Evolutionary conservation across 2,329 filamentous ascomycete species (phyloP), one percentile per base, ranked within the genome.

Genomic region (Sporothrix mexicana): DNA sequence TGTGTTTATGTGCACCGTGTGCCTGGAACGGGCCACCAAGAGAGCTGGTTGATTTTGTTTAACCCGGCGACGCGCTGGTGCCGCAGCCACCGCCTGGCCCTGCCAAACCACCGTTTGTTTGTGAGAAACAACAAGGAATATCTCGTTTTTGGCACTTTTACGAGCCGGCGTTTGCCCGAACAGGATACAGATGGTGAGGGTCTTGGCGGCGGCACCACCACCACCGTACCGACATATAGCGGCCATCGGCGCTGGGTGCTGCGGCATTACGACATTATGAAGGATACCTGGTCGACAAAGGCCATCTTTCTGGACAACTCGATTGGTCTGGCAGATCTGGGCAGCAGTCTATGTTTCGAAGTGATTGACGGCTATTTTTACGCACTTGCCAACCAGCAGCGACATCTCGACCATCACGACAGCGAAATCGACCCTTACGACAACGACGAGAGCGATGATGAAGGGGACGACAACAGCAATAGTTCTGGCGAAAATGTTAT

Each of bases 281-380:
- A 78, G 0, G 74, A 78, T 1, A 78, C 78, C n/a, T 85, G 84
- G 81, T 78, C 84, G 23, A 78, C 81, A 0, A 76, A 81, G 12
- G 84, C 83, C 55, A 78, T 91, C 5, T 82, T 88, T 47, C 81
- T 93, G 2, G 81, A 86, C 51, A 84, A 88, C 30, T 83, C 92
- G 72, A 86, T 88, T 59, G 92, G 91, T 1, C 86, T 84, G 20
- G 64, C 59, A 3, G 91, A 92, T 62, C 84, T 94, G 45, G 90
- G 90, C 6, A 87, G 86, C 12, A 90, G 88, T 0, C 83, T 93
- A n/a, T 92, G 88, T 74, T 94, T 95, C 77, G 91, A 92, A 74
- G 87, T 94, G 20, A 84, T 92, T 74, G 84, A 89, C 51, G 85
- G 84, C 10, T 84, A 89, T 76, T 89, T 95, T 55, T 94, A 94